These are phyloP conservation scores for Fraxinus ornus DNA, from an alignment of 305 asterid genomes.

Conservation along the genomic window DNA sequence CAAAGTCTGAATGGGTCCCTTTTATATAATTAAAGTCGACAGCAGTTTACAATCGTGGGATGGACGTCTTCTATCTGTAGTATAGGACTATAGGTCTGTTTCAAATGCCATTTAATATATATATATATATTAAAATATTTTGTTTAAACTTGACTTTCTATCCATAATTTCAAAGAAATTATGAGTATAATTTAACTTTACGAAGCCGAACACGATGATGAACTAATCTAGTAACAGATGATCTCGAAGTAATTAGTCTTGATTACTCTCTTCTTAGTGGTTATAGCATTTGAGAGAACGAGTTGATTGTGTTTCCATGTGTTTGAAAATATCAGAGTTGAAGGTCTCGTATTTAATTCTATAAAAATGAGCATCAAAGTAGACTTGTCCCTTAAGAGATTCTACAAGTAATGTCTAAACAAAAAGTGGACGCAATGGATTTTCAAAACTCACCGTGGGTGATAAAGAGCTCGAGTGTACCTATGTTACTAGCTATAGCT, in stretches of 20 bases:
- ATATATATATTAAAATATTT: not conserved
- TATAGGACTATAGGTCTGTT: conserved; percentile 8
- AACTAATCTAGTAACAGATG: not conserved
- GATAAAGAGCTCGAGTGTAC: not conserved
- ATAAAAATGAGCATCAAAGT: not conserved
- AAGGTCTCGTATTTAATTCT: not conserved
- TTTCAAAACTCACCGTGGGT: not conserved
- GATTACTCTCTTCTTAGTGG: not conserved
- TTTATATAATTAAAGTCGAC: conserved; percentile 56
- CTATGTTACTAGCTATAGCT: not conserved
- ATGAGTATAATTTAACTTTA: not conserved
- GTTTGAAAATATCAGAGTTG: not conserved
- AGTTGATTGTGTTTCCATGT: not conserved
- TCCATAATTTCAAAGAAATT: not conserved
- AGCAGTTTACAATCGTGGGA: conserved; percentile 44
- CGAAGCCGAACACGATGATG: not conserved
- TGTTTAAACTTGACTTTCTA: not conserved
- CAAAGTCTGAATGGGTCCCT: conserved; percentile 66
- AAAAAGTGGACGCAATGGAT: not conserved
- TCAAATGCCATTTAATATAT: conserved; percentile 9
- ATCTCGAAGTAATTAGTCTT: not conserved
- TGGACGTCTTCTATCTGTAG: conserved; percentile 35
- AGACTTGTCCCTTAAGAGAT: not conserved
- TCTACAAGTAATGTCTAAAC: not conserved
- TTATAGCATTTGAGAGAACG: not conserved